Conservation (phyloP, 2,329 filamentous ascomycete species). For the Biscogniauxia sp. region DNA sequence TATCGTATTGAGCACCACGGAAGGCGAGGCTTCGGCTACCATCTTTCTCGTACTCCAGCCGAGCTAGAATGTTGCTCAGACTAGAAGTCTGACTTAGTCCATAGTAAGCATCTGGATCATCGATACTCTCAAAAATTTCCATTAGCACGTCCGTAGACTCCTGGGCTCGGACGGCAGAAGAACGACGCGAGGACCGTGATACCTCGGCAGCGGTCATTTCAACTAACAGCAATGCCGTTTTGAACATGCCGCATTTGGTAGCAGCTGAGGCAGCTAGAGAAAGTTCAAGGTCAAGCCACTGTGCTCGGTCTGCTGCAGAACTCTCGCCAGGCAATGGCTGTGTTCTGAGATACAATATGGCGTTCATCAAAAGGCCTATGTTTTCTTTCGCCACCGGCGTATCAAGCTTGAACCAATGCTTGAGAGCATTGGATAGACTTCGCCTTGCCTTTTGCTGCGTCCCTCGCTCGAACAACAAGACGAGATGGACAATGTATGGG, state of each 20-base stretch:
- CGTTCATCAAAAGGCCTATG: constrained; percentile 70
- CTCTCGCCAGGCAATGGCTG: constrained; percentile 72
- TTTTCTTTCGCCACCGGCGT: constrained; percentile 54
- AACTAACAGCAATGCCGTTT: constrained; percentile 78
- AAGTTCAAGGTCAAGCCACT: constrained; percentile 86
- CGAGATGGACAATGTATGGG: constrained; percentile 81
- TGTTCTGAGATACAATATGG: constrained; percentile 83
- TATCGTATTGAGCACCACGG: constrained; percentile 87
- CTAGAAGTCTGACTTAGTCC: constrained; percentile 78
- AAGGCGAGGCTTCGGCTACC: constrained; percentile 86
- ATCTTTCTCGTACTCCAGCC: constrained; percentile 85
- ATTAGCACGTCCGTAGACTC: constrained; percentile 69
- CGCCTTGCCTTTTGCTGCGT: constrained; percentile 58
- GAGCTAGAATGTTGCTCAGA: constrained; percentile 72
- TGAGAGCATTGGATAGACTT: constrained; percentile 63
- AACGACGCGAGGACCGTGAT: constrained; percentile 60
- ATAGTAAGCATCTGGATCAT: constrained; percentile 96
- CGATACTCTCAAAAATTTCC: constrained; percentile 84
- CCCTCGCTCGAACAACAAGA: constrained; percentile 67
- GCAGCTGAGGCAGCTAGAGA: constrained; percentile 68
- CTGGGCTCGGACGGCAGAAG: constrained; percentile 54
- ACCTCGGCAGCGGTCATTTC: constrained; percentile 60
- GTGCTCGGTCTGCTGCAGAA: constrained; percentile 73
- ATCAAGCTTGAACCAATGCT: constrained; percentile 57
- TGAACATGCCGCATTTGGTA: constrained; percentile 77